These are phyloP conservation scores for Curvularia sp. DNA, from an alignment of 2,329 filamentous ascomycete species.

Conservation along the genomic window DNA sequence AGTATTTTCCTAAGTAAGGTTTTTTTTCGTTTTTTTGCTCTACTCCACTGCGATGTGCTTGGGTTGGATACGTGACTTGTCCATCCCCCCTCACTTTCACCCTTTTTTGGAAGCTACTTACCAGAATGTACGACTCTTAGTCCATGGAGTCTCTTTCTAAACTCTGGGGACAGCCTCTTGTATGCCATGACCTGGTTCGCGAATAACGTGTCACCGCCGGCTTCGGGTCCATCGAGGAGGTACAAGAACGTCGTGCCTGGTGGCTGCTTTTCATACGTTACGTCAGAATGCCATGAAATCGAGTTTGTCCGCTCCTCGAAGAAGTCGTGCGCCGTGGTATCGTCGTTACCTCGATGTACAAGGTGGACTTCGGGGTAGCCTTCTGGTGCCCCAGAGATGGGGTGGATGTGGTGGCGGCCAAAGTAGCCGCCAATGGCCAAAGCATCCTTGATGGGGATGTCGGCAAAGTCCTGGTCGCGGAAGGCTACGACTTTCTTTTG, in stretches of 20 bases:
- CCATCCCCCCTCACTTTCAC: no score
- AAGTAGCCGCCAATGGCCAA: conserved; percentile 77
- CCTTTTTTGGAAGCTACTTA: conserved; percentile 28
- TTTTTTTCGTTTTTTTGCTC: neutral
- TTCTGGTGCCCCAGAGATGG: conserved; percentile 76
- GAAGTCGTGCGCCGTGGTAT: conserved; percentile 67
- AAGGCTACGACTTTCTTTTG: conserved; percentile 79
- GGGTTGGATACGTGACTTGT: no score
- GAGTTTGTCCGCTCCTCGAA: conserved; percentile 76
- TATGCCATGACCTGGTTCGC: conserved; percentile 82
- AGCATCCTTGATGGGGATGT: conserved; percentile 73
- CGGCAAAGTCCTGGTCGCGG: conserved; percentile 71
- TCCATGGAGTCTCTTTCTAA: conserved; percentile 81
- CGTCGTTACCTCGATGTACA: conserved; percentile 74
- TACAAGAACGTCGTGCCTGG: conserved; percentile 91
- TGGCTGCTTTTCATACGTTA: conserved; percentile 87
- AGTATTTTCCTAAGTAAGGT: conserved; percentile 1
- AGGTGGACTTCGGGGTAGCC: conserved; percentile 79
- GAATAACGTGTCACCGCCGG: conserved; percentile 86
- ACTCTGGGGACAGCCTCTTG: conserved; percentile 76
- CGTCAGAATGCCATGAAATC: conserved; percentile 88
- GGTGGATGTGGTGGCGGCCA: conserved; percentile 82
- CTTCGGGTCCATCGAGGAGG: conserved; percentile 79
- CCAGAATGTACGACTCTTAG: conserved; percentile 83
- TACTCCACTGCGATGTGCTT: no score